Conservation (phyloP, 768 basidiomycete genomes). For the Cyclocybe cylindracea region DNA sequence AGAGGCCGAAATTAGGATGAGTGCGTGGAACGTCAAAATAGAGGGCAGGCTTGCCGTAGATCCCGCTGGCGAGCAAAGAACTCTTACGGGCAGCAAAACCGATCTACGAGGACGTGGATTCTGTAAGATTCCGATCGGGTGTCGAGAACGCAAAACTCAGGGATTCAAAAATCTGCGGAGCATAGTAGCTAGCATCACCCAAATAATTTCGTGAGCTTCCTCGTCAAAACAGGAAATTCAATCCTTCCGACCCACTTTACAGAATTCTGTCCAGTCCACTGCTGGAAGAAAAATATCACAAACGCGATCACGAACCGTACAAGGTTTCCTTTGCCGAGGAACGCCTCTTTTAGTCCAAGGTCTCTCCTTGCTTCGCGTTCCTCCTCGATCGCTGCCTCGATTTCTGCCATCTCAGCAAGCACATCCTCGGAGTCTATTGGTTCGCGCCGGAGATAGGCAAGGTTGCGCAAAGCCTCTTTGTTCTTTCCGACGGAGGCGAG, state of each 20-base stretch:
- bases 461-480: conserved; percentile 54
- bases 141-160: conserved; percentile 35
- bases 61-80: conserved; percentile 71
- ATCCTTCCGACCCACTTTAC: conserved; percentile 43
- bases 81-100: conserved; percentile 61
- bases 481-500: conserved; percentile 62
- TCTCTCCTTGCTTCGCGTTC: conserved; percentile 68
- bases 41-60: conserved; percentile 44
- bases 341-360: conserved; percentile 68
- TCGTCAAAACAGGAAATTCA: not conserved
- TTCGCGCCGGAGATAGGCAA: conserved; percentile 64
- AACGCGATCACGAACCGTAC: conserved; percentile 86
- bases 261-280: conserved; percentile 85
- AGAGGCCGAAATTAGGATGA: too few species aligned
- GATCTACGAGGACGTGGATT: conserved; percentile 40
- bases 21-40: not conserved
- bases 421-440: conserved; percentile 42
- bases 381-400: conserved; percentile 76
- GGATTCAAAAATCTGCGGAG: conserved; percentile 71
- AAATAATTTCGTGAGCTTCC: not conserved
- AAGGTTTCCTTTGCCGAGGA: conserved; percentile 81
- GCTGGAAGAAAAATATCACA: conserved; percentile 76
- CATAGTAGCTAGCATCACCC: conserved; percentile 52
- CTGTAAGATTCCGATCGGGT: not conserved
- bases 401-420: conserved; percentile 72